These are phyloP conservation scores for Vitis vinifera DNA, from an alignment of 164 flowering plant species.

Conservation along the genomic window ASM3070453v1 NC_081812.1:15443501-15444000, in stretches of 20 bases:
- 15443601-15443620: slow-evolving; percentile 27
- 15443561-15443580: slow-evolving; percentile 98
- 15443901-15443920: too few relatives aligned
- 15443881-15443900: too few relatives aligned
- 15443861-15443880: too few relatives aligned
- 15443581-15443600: slow-evolving; percentile 99
- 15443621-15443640: neutral
- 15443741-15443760: too few relatives aligned
- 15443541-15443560: slow-evolving; percentile 99
- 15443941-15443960: neutral
- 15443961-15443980: neutral
- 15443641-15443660: neutral
- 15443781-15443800: too few relatives aligned
- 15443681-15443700: neutral
- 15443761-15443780: too few relatives aligned
- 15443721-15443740: too few relatives aligned
- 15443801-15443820: too few relatives aligned
- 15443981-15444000: neutral
- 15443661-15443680: neutral
- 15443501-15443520: neutral
- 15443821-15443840: too few relatives aligned
- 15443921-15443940: too few relatives aligned
- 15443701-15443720: neutral
- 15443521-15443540: slow-evolving; percentile 50
- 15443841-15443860: too few relatives aligned